These are phyloP conservation scores for Lepraria neglecta DNA, from an alignment of 495 filamentous ascomycete species.

Conservation along the genomic window DNA sequence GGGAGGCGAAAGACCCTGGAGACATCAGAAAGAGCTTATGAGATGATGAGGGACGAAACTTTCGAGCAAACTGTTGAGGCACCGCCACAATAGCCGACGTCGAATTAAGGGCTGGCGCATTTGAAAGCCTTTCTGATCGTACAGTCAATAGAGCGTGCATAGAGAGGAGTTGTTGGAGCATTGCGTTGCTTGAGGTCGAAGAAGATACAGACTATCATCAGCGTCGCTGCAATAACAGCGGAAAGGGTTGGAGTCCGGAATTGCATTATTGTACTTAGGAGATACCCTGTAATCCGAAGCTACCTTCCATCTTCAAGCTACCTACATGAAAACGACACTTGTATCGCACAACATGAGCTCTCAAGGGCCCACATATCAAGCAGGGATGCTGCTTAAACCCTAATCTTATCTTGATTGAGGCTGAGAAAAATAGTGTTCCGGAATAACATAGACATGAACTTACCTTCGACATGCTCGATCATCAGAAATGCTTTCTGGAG, in stretches of 20 bases:
- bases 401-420: not conserved
- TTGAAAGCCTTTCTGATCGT: not conserved
- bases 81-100: not conserved
- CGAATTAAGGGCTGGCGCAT: not conserved
- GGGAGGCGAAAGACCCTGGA: conserved; percentile 48
- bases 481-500: conserved; percentile 1
- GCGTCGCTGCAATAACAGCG: not conserved
- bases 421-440: not conserved
- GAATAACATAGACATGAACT: not conserved
- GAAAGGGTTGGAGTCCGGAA: not conserved
- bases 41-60: conserved; percentile 48
- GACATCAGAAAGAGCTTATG: conserved; percentile 48
- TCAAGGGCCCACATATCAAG: too few species aligned
- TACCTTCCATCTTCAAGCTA: too few species aligned
- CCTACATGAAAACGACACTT: too few species aligned
- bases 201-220: not conserved
- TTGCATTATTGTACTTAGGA: not conserved
- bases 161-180: not conserved
- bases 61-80: conserved; percentile 29
- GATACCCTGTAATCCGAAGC: not conserved
- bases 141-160: not conserved
- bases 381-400: not conserved
- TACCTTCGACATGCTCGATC: not conserved
- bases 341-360: too few species aligned
- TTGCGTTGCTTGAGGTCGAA: not conserved